Conservation (phyloP, 306 rosid species). For the Hippophae tibetana region DNA sequence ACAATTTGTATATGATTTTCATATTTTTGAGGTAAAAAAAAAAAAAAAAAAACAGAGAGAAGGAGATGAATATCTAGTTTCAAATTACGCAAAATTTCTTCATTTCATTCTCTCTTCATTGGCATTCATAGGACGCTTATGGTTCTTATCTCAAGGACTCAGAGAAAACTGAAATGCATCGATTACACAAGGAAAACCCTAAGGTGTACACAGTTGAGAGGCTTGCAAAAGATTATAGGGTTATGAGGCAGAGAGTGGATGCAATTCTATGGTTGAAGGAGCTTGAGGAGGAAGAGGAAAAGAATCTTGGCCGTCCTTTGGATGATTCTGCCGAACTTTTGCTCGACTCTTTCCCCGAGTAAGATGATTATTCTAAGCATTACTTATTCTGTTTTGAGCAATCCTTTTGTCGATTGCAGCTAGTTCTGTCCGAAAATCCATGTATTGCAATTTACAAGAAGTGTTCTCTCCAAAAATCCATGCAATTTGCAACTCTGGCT, state of each 20-base stretch:
- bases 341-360: constrained; percentile 83
- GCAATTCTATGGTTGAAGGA: constrained; percentile 94
- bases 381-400: not conserved
- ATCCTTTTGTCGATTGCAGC: too few relatives aligned
- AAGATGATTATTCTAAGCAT: constrained; percentile 15
- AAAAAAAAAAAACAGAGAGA: too few relatives aligned
- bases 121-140: too few relatives aligned
- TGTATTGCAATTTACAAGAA: too few relatives aligned
- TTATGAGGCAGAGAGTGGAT: constrained; percentile 96
- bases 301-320: constrained; percentile 65
- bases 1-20: too few relatives aligned
- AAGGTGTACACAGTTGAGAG: constrained; percentile 64
- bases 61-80: too few relatives aligned
- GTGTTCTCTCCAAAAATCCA: too few relatives aligned
- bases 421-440: too few relatives aligned
- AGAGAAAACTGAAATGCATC: constrained; percentile 75
- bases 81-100: too few relatives aligned
- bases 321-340: constrained; percentile 83
- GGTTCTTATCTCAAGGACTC: constrained; percentile 84
- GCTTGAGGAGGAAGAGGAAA: constrained; percentile 74
- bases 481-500: too few relatives aligned
- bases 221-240: constrained; percentile 77
- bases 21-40: too few relatives aligned
- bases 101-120: too few relatives aligned
- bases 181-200: constrained; percentile 62